These are phyloP conservation scores for Dactylellina drechsleri DNA, from an alignment of 2,329 filamentous ascomycete genomes.

Conservation along the genomic window DNA sequence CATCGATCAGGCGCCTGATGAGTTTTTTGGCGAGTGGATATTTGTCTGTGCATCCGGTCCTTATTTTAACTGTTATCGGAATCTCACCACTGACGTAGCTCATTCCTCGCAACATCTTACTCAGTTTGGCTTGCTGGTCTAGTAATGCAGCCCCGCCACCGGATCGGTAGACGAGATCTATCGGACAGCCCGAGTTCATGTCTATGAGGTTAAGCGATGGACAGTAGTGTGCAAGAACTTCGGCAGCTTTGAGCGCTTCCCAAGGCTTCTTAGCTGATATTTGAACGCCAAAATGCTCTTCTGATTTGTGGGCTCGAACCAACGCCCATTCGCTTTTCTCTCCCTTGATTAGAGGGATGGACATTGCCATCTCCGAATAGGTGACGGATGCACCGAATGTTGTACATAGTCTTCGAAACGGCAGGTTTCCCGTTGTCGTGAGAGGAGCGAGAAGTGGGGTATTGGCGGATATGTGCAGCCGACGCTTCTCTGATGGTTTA, in stretches of 20 bases:
- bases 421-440: slow-evolving; percentile 95
- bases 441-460: slow-evolving; percentile 93
- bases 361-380: slow-evolving; percentile 98
- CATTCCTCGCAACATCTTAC: slow-evolving; percentile 96
- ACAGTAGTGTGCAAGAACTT: slow-evolving; percentile 78
- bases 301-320: slow-evolving; percentile 88
- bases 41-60: slow-evolving; percentile 85
- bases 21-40: slow-evolving; percentile 82
- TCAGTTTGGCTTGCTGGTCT: slow-evolving; percentile 86
- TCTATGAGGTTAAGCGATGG: slow-evolving; percentile 90
- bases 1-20: slow-evolving; percentile 83
- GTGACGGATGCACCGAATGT: slow-evolving; percentile 90
- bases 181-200: slow-evolving; percentile 95
- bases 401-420: slow-evolving; percentile 89
- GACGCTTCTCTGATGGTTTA: slow-evolving; percentile 89
- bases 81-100: slow-evolving; percentile 89
- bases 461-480: slow-evolving; percentile 91
- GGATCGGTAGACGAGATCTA: slow-evolving; percentile 88
- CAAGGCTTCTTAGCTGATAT: slow-evolving; percentile 93
- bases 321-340: slow-evolving; percentile 93
- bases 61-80: slow-evolving; percentile 93
- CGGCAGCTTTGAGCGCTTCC: slow-evolving; percentile 87
- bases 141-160: slow-evolving; percentile 91
- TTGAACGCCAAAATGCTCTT: slow-evolving; percentile 89
- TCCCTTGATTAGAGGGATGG: slow-evolving; percentile 86